Base-by-base conservation (phyloP, 371 early-diverging fungal genomes). In the Syncephalastrum monosporum region DNA sequence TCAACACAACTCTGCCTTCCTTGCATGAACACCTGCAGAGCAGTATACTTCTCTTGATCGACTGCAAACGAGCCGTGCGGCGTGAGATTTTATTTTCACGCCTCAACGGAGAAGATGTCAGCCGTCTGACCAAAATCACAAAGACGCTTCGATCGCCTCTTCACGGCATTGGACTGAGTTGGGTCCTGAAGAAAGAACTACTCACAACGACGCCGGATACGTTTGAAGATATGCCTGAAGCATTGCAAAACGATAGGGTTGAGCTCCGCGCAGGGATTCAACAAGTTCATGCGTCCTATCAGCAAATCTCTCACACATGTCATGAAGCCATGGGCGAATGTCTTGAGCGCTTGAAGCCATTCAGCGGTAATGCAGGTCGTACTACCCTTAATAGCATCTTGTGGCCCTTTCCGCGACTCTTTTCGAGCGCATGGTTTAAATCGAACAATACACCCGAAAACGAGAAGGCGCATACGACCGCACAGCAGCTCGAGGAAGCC, bases 371-470 rank as follows among this genome's bases (percentile, higher is more conserved):
- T 47, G 52, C 69, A 3, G 48, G 61, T 14, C 61, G 61, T 15
- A 69, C 67, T 10, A 50, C 55, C 2, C 44, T 62, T 13, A 72
- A 67, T 25, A 69, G 67, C 46, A 47, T 69, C 3, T 38, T 72
- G 1, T 72, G 73, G 73, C 73, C 73, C 4, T 72, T 72, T 41
- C 69, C 69, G 17, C 54, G 73, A 12, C 17, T 72, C 7, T 69
- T 69, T 59, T 8, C 46, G 43, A 46, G 47, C 13, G 21, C 13
- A 17, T 38, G 14, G 44, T 17, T 49, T 1, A 57, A 50, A 27
- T 33, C 38, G 10, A 44, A 33, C 27, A 17, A 41, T 41, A 23
- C 53, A n/a, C 6, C 5, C 29, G 42, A 57, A 21, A 53, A 12
- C 2, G 49, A 48, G 33, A 29, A 42, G 19, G 19, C 50, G 24